phyloP scores from a whole-genome alignment of 164 flowering plant species.

The Berberis vulgaris region DNA sequence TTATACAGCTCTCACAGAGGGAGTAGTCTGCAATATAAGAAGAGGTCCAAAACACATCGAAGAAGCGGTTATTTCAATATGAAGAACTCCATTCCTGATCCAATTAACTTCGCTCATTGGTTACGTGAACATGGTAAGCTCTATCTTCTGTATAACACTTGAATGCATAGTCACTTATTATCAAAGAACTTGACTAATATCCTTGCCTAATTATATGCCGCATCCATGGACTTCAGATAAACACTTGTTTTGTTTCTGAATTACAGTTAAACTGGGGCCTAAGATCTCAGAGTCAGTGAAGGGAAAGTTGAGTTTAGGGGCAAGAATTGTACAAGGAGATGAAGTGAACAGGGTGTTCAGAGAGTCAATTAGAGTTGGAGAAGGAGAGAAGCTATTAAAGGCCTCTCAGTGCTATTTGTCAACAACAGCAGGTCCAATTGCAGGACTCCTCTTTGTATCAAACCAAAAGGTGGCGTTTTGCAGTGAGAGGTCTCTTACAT shows the following conservation, averaged over 20 bases:
- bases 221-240: neutral
- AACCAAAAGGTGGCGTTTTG: slow-evolving; percentile 32
- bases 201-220: neutral
- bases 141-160: neutral
- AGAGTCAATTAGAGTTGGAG: neutral
- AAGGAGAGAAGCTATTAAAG: slow-evolving; percentile 13
- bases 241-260: neutral
- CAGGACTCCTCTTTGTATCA: slow-evolving; percentile 19
- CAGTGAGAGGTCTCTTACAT: slow-evolving; percentile 29
- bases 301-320: neutral
- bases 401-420: slow-evolving; percentile 44
- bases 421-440: slow-evolving; percentile 48
- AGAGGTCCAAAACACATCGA: neutral
- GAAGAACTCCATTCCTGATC: slow-evolving; percentile 6
- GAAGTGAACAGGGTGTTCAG: neutral
- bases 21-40: neutral
- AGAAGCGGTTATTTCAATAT: neutral
- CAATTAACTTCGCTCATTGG: neutral
- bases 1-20: neutral
- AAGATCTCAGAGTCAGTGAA: slow-evolving; percentile 7
- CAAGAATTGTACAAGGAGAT: slow-evolving; percentile 4
- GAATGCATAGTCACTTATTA: neutral
- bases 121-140: slow-evolving; percentile 2
- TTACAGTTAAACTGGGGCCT: slow-evolving; percentile 1
- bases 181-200: neutral